Evolutionary conservation across 2,329 filamentous ascomycete species (phyloP).

Genomic region (Neoascochyta sp.): DNA sequence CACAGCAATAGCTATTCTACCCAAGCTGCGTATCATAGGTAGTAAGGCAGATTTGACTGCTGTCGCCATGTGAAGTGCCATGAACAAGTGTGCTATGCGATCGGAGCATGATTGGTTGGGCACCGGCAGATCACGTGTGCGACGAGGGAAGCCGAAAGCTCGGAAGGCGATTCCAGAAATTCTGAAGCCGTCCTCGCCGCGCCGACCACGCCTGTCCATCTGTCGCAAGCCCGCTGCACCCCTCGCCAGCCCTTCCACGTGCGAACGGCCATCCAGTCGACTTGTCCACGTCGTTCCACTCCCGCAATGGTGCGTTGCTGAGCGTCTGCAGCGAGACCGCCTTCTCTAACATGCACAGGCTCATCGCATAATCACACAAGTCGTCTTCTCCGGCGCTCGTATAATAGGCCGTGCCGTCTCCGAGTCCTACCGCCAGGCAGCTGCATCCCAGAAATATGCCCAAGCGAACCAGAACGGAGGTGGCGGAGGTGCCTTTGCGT

Average conservation of each 20-base stretch:
- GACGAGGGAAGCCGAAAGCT: constrained; percentile 21
- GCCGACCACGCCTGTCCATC: constrained; percentile 15
- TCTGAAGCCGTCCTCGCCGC: constrained; percentile 13
- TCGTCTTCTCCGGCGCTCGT: constrained; percentile 83
- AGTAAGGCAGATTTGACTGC: constrained; percentile 1
- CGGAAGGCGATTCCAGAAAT: constrained; percentile 21
- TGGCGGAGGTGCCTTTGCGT: constrained; percentile 47
- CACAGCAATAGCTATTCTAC: no score
- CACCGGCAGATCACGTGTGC: constrained; percentile 20
- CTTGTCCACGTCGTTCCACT: not conserved
- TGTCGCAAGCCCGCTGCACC: constrained; percentile 5
- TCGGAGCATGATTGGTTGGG: constrained; percentile 30
- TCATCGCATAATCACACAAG: constrained; percentile 90
- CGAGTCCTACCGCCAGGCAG: constrained; percentile 94
- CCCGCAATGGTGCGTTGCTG: constrained; percentile 25
- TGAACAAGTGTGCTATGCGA: constrained; percentile 21
- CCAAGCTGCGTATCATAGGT: no score
- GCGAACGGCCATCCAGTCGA: not conserved
- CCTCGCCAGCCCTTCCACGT: constrained; percentile 1
- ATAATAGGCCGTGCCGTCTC: constrained; percentile 89
- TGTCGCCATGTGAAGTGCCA: not conserved
- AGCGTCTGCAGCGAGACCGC: constrained; percentile 1
- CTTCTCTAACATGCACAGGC: constrained; percentile 56
- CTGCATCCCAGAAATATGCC: constrained; percentile 78
- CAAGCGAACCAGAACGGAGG: constrained; percentile 61